These are phyloP conservation scores for Plicaturopsis crispa DNA, from an alignment of 768 basidiomycete species.

Conservation along the genomic window DNA sequence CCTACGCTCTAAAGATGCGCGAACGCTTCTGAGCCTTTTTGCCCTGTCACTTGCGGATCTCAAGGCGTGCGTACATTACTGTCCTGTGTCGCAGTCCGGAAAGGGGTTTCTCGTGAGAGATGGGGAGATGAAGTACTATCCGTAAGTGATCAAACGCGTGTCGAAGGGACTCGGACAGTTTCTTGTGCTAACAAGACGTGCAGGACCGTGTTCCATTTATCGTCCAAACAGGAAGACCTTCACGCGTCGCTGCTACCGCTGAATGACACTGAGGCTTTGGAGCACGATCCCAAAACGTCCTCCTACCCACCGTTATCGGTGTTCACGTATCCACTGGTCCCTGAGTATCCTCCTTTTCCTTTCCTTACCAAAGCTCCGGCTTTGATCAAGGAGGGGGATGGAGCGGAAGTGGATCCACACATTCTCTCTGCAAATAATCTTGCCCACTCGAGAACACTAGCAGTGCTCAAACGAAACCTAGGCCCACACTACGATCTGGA, in stretches of 20 bases:
- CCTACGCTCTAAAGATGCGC: constrained; percentile 15
- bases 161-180: not conserved
- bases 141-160: constrained; percentile 14
- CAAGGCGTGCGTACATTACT: constrained; percentile 28
- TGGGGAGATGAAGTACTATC: constrained; percentile 14
- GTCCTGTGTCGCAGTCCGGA: constrained; percentile 18
- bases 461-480: too few species aligned
- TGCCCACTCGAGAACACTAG: too few species aligned
- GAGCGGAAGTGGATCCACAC: constrained; percentile 18
- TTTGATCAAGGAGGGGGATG: constrained; percentile 5
- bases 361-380: constrained; percentile 23
- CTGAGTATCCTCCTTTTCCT: constrained; percentile 28
- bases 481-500: constrained; percentile 40
- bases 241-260: constrained; percentile 20
- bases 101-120: constrained; percentile 20
- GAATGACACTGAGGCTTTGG: constrained; percentile 15
- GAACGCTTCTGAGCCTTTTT: constrained; percentile 7
- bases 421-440: constrained; percentile 28
- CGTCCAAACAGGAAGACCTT: constrained; percentile 26
- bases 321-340: constrained; percentile 28
- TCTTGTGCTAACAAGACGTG: not conserved
- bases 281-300: constrained; percentile 16
- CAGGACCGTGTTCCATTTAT: constrained; percentile 27
- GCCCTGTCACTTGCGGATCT: constrained; percentile 8
- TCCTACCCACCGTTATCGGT: constrained; percentile 19